Base-by-base conservation (phyloP, 768 basidiomycete species). In the Termitomyces heimii region DNA sequence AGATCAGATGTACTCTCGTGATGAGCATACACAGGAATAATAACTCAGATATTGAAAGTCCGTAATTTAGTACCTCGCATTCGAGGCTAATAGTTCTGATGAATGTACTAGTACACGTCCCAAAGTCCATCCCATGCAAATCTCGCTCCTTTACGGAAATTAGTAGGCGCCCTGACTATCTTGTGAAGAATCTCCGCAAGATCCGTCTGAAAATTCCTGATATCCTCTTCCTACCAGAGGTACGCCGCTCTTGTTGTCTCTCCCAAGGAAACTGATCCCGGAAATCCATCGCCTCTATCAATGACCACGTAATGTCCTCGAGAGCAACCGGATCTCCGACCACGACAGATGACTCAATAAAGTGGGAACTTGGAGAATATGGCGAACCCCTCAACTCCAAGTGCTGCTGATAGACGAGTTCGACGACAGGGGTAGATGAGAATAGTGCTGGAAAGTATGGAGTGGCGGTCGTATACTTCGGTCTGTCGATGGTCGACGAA, bases 211-310 rank as follows among this genome's bases (percentile, higher is more conserved):
- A 42, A 56, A 56, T 14, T 4, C 37, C 34, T 20, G 29, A 54
- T 46, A 47, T 20, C 35, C 14, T 34, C 5, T 56, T 52, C 54
- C 29, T 39, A 46, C 51, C 29, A 24, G 57, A 46, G 24, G n/a
- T 22, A n/a, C n/a, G 26, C 16, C 16, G 22, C 3, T 16, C 24
- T 29, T n/a, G 29, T 26, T 55, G 29, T 26, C 18, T 14, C 35
- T 22, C 28, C n/a, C 9, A 37, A 16, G n/a, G 3, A 26, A 45
- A 14, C n/a, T 54, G 59, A 47, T 68, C 68, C 29, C 65, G 65
- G 20, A 47, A 53, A 50, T 70, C 69, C 69, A 70, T 68, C 16
- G 69, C 69, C 55, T 66, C 62, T 40, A 71, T 56, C 40, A 71
- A 56, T 26, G 68, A 62, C 29, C 69, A 57, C 35, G 69, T 68